Conservation (phyloP, 805 yeast genomes). For the Ogataea trehalophila region DNA sequence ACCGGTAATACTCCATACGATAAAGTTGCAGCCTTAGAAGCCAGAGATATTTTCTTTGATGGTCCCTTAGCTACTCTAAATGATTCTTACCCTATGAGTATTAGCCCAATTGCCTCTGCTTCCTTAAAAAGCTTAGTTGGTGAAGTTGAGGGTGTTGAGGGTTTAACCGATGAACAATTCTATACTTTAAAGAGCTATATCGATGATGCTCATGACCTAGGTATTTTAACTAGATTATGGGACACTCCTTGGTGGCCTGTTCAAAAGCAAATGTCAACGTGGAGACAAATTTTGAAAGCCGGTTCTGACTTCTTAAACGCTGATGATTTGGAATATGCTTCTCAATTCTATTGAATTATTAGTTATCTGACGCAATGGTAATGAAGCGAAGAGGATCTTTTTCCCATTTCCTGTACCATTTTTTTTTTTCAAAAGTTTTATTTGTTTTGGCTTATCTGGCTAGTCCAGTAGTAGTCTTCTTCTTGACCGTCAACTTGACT, state of each 20-base stretch:
- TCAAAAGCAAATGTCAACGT: constrained; percentile 37
- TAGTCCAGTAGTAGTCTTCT: no score
- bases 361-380: no score
- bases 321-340: constrained; percentile 44
- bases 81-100: constrained; percentile 14
- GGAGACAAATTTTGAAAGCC: constrained; percentile 41
- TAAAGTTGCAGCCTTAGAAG: constrained; percentile 20
- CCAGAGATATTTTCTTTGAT: constrained; percentile 44
- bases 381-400: no score
- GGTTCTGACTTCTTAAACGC: constrained; percentile 60
- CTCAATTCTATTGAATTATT: constrained; percentile 5
- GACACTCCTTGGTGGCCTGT: constrained; percentile 68
- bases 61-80: constrained; percentile 39
- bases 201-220: constrained; percentile 42
- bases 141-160: constrained; percentile 15
- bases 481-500: no score
- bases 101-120: constrained; percentile 34
- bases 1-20: constrained; percentile 62
- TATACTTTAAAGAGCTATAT: constrained; percentile 25
- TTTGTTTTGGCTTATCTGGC: no score
- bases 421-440: no score
- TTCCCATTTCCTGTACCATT: no score
- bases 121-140: constrained; percentile 25
- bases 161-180: constrained; percentile 34
- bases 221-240: constrained; percentile 62